Conservation (phyloP, 2,329 filamentous ascomycete species). For the Talaromyces islandicus region DNA sequence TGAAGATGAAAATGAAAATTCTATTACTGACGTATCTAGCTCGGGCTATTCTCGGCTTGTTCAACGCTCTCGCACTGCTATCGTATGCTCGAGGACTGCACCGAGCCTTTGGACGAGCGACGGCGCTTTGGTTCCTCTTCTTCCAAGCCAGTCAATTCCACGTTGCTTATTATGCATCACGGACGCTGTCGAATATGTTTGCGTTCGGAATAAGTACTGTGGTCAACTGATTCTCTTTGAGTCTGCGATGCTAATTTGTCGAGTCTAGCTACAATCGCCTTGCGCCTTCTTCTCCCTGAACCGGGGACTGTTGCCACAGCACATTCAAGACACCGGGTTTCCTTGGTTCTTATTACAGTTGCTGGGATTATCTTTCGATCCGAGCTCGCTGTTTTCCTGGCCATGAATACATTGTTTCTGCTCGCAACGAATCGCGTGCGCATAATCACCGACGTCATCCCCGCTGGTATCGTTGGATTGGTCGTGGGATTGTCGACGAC, state of each 20-base stretch:
- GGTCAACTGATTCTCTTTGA: not conserved
- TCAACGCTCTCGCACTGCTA: conserved; percentile 66
- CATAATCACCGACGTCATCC: conserved; percentile 51
- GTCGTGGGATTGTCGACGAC: conserved; percentile 63
- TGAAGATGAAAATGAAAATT: too few species aligned
- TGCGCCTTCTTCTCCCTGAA: conserved; percentile 47
- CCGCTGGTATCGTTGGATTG: conserved; percentile 60
- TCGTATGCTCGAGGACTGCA: conserved; percentile 60
- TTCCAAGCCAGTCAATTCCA: conserved; percentile 86
- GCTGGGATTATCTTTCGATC: conserved; percentile 82
- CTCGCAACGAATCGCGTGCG: conserved; percentile 52
- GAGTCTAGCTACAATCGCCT: conserved; percentile 30
- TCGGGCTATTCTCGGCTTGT: conserved; percentile 68
- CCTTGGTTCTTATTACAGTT: conserved; percentile 70
- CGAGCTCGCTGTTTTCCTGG: conserved; percentile 77
- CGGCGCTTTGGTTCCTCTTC: conserved; percentile 71
- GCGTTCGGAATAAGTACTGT: conserved; percentile 76
- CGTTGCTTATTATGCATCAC: conserved; percentile 82
- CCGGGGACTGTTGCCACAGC: conserved; percentile 14
- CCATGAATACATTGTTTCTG: conserved; percentile 59
- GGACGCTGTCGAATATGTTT: conserved; percentile 94
- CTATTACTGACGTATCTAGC: conserved; percentile 39
- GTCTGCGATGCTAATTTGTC: not conserved
- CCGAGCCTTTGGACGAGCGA: conserved; percentile 60
- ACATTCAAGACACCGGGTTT: conserved; percentile 53